These are phyloP conservation scores for Lichtheimia corymbifera DNA, from an alignment of 371 early-diverging fungal genomes.

Conservation along the genomic window DNA sequence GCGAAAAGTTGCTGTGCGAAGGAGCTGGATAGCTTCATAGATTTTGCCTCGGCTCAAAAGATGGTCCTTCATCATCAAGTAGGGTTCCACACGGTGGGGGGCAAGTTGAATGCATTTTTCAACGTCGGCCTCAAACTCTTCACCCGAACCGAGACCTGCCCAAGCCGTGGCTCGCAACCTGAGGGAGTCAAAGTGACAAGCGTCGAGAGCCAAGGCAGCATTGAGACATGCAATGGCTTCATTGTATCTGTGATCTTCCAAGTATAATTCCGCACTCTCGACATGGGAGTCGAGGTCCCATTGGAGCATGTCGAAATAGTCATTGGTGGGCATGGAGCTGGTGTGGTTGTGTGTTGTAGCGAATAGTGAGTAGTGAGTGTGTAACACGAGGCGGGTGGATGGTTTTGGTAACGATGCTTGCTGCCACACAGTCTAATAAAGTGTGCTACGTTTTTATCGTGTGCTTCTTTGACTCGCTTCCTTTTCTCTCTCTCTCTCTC, in stretches of 20 bases:
- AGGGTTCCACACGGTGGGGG: not conserved
- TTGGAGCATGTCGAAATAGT: not conserved
- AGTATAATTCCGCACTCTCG: not conserved
- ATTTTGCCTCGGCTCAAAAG: not conserved
- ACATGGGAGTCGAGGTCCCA: not conserved
- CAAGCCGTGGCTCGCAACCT: not conserved
- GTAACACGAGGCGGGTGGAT: not conserved
- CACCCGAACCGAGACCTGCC: not conserved
- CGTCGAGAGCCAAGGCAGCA: not conserved
- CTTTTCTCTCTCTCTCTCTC: not conserved
- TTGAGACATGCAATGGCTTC: not conserved
- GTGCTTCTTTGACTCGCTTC: slow-evolving; percentile 2
- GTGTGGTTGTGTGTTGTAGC: not conserved
- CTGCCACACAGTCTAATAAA: not conserved
- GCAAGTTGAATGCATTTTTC: not conserved
- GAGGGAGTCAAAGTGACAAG: not conserved
- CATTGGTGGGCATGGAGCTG: not conserved
- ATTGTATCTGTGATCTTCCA: not conserved
- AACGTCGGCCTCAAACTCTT: not conserved
- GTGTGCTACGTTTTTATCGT: slow-evolving; percentile 1
- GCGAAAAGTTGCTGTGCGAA: not conserved
- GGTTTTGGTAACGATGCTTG: not conserved
- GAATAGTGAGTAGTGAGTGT: not conserved
- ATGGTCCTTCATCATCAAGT: not conserved
- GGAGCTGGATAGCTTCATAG: not conserved